Base-by-base conservation (phyloP, 257 asterid genomes). In the Rubia yunnanensis region DNA sequence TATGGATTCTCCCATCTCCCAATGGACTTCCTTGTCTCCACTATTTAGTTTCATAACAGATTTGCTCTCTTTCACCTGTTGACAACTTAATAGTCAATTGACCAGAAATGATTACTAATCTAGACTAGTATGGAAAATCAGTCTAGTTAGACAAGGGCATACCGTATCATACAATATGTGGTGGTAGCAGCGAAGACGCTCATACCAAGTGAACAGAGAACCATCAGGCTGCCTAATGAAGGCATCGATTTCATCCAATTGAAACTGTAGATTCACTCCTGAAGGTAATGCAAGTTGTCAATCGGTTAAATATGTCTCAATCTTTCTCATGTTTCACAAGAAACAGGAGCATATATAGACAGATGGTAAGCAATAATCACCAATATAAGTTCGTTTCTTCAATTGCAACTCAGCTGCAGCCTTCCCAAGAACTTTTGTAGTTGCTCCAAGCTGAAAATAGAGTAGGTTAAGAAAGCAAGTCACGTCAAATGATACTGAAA, bases 171-270 rank as follows among this genome's bases (percentile, higher is more conserved):
- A 76, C 70, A 94, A 56, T 22, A 90, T 72, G 80, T 94, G 90
- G 65, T 70, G 79, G 83, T 86, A 90, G 80, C 96, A 86, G 65
- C 74, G 83, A 55, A 76, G 88, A 20, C 99, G 82, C 72, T 94
- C 99, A 27, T 85, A 82, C 99, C 99, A 94, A 74, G 94, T 94
- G 89, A 94, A 94, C 74, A 94, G 80, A 74, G 97, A 87, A 63
- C 99, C 97, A 68, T 94, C 97, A 11, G 99, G 95, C 67, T 89
- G 91, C 80, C 81, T 78, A 65, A 76, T 84, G 73, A 89, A 94
- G 67, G 96, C 97, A 48, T 85, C 80, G 61, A 83, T 86, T 73
- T 86, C 91, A 55, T 94, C 97, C 96, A 91, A 86, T 50, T 86
- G 85, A 81, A 94, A 90, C 24, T 76, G 90, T 77, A 94, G 86